These are phyloP conservation scores for Acacia crassicarpa DNA, from an alignment of 306 rosid species.

Conservation along the genomic window DNA sequence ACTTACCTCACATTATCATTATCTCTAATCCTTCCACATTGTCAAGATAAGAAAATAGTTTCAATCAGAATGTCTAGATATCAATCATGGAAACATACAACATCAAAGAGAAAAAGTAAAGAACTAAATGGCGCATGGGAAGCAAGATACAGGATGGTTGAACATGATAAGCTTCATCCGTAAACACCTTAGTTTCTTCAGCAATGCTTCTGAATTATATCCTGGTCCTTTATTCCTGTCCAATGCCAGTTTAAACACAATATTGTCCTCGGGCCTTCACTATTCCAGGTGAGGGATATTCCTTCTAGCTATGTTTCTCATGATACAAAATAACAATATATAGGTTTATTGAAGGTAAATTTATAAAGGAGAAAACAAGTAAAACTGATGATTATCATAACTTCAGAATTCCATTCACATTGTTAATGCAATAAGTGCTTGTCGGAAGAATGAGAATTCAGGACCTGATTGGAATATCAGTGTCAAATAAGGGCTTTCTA, in stretches of 20 bases:
- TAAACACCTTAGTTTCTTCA: neutral
- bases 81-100: neutral
- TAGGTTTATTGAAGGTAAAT: neutral
- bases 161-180: neutral
- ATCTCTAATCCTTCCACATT: neutral
- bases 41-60: neutral
- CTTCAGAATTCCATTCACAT: neutral
- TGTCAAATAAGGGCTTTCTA: neutral
- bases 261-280: neutral
- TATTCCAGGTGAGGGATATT: neutral
- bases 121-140: neutral
- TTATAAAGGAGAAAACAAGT: neutral
- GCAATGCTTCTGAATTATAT: neutral
- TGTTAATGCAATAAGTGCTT: neutral
- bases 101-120: neutral
- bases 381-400: neutral
- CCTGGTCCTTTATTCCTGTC: neutral
- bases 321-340: neutral
- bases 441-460: neutral
- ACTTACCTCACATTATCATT: neutral
- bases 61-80: neutral
- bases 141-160: neutral
- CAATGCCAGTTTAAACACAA: neutral
- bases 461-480: neutral
- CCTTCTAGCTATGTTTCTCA: neutral